Evolutionary conservation across 305 asterid species (phyloP), one percentile per base, ranked within the genome.

Genomic region (Euphrasia arctica): DNA sequence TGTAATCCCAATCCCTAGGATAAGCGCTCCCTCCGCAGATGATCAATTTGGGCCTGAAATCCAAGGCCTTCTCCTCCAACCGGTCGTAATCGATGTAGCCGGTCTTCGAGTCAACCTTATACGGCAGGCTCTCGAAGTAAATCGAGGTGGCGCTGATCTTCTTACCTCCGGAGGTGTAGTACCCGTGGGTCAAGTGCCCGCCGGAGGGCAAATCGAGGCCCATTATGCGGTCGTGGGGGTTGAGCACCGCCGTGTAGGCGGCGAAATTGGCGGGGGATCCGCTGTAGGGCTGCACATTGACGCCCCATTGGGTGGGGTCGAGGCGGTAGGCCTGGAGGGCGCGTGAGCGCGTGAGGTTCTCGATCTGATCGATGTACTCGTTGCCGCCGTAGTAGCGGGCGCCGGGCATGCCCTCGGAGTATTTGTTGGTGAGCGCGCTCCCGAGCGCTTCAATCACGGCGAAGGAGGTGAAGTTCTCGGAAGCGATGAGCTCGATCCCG

Each of bases 1-100:
- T 85, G 77, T 89, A 92, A 77, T 92, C 97, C 95, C 97, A 92
- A 50, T 90, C 96, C 70, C 97, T 86, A 0, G 98, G 97, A 66
- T 89, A 92, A 65, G 98, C 88, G 77, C 98, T 92, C n/a, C 96
- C 97, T 4, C 98, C 97, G 49, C 96, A 90, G 34, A 92, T 90
- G 54, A 92, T 89, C 89, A 92, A 36, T 54, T 83, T 92, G 0
- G 98, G 98, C 80, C 98, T 85, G 75, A 89, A 92, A 73, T 89
- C 96, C 81, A 92, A 11, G 2, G 98, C 97, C 76, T 90, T 92
- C 94, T 89, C 97, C 78, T 89, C 97, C 94, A 92, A 67, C 65
- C 47, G 77, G 55, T 79, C 95, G 63, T 92, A 89, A 77, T 89
- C 98, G 54, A 89, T 89, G 66, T 77, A 92, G 10, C 98, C 97